phyloP scores from a whole-genome alignment of 208 protist species.

The Trypanosoma conorhini region DNA sequence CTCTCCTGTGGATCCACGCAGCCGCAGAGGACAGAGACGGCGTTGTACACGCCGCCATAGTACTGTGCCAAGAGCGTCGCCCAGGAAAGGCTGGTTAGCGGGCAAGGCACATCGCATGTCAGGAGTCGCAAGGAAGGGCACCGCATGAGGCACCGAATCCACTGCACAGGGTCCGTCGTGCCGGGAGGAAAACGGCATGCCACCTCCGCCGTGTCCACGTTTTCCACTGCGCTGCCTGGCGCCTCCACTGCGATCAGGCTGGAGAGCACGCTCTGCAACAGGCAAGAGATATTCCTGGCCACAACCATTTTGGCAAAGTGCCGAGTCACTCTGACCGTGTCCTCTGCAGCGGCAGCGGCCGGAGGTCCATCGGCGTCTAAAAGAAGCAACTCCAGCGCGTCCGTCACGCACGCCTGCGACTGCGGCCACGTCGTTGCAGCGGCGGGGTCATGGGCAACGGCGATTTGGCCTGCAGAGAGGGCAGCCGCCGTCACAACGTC shows the following conservation, averaged over 20 bases:
- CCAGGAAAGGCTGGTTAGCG: slow-evolving; percentile 49
- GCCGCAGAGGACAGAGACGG: slow-evolving; percentile 42
- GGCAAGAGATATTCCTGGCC: slow-evolving; percentile 47
- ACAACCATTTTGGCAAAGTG: slow-evolving; percentile 37
- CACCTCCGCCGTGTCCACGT: slow-evolving; percentile 1
- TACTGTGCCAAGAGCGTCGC: slow-evolving; percentile 58
- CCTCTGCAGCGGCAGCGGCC: not conserved
- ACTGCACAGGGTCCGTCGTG: slow-evolving; percentile 28
- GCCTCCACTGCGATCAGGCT: slow-evolving; percentile 32
- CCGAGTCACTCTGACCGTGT: slow-evolving; percentile 1
- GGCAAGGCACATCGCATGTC: slow-evolving; percentile 28
- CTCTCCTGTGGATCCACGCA: slow-evolving; percentile 13
- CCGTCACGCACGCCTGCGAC: slow-evolving; percentile 2
- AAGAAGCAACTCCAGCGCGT: slow-evolving; percentile 35
- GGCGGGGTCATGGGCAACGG: slow-evolving; percentile 13
- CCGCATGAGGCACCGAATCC: slow-evolving; percentile 30
- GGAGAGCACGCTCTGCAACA: slow-evolving; percentile 60
- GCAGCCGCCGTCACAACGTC: slow-evolving; percentile 47
- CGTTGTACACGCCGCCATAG: slow-evolving; percentile 56
- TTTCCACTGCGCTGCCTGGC: not conserved
- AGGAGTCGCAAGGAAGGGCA: slow-evolving; percentile 22
- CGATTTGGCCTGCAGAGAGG: slow-evolving; percentile 29
- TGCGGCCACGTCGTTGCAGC: not conserved
- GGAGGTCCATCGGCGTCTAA: slow-evolving; percentile 1
- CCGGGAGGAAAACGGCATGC: slow-evolving; percentile 13